Percentiles rank a stretch among this genome's conserved stretches.
Evolutionary conservation across 1,139 yeast species (phyloP).

Genomic region (Suhomyces atakaporum): DNA sequence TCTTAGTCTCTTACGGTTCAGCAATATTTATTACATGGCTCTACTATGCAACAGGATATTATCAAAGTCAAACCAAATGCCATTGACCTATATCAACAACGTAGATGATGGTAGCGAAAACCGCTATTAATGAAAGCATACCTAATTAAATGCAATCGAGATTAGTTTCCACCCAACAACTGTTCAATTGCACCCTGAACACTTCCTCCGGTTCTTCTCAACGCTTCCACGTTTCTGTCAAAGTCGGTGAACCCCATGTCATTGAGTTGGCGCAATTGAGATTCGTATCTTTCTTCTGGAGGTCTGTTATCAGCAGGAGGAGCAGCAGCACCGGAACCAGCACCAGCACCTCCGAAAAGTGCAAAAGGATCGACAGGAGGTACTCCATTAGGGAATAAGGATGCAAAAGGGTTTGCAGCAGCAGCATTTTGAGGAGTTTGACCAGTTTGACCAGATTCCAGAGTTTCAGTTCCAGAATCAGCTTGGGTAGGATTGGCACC

Average conservation of each 20-base stretch:
- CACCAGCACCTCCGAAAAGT: constrained; percentile 28
- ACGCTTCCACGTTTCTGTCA: constrained; percentile 86
- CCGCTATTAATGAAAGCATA: neutral
- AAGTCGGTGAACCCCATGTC: constrained; percentile 97
- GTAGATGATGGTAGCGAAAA: neutral
- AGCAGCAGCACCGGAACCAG: constrained; percentile 24
- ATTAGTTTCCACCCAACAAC: constrained; percentile 42
- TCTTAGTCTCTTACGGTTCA: neutral
- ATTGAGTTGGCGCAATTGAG: constrained; percentile 88
- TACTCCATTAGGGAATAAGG: constrained; percentile 38
- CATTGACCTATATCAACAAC: neutral
- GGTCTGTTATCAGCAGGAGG: constrained; percentile 76
- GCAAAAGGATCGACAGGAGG: constrained; percentile 20
- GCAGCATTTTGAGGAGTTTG: constrained; percentile 13
- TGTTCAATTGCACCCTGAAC: constrained; percentile 97
- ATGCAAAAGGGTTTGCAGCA: constrained; percentile 41
- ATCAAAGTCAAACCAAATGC: neutral
- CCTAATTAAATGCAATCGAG: too few relatives aligned
- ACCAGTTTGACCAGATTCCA: too few relatives aligned
- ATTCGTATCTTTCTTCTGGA: constrained; percentile 91
- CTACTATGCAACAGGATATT: neutral
- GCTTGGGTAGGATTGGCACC: constrained; percentile 43
- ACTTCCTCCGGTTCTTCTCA: constrained; percentile 93
- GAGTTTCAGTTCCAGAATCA: constrained; percentile 19
- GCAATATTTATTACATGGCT: neutral